Conservation (phyloP, 2,329 filamentous ascomycete species). For the Sporothrix globosa region DNA sequence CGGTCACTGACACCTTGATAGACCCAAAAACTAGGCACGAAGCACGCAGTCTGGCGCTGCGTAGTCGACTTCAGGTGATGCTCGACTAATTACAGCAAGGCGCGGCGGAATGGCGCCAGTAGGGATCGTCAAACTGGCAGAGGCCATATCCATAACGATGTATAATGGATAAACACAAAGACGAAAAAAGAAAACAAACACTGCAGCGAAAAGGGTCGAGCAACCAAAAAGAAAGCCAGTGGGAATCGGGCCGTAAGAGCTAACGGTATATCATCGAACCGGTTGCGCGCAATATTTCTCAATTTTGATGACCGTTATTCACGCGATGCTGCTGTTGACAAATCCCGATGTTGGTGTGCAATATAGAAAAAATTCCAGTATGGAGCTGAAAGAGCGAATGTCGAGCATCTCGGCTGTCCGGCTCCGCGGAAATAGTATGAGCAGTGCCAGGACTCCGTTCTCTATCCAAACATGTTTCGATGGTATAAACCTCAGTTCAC, state of each 20-base stretch:
- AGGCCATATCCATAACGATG: slow-evolving; percentile 1
- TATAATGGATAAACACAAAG: background rate
- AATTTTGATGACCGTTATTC: background rate
- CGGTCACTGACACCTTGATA: background rate
- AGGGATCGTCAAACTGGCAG: slow-evolving; percentile 3
- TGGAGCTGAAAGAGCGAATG: background rate
- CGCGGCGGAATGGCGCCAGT: slow-evolving; percentile 9
- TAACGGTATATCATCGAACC: slow-evolving; percentile 2
- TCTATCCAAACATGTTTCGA: background rate
- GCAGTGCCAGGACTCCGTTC: background rate
- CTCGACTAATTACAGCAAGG: background rate
- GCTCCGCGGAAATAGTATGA: background rate
- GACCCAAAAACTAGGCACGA: too few relatives aligned
- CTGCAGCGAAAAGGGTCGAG: background rate
- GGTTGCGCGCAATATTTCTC: background rate
- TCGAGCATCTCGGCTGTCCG: background rate
- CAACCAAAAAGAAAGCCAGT: background rate
- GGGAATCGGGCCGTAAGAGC: background rate
- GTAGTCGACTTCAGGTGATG: background rate
- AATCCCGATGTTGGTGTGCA: background rate
- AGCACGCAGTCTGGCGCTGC: slow-evolving; percentile 3
- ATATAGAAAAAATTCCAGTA: background rate
- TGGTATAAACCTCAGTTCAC: background rate
- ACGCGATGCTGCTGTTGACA: background rate
- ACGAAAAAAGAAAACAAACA: background rate